Conservation (phyloP, 2,329 filamentous ascomycete genomes). For the Pseudocercospora cruenta region DNA sequence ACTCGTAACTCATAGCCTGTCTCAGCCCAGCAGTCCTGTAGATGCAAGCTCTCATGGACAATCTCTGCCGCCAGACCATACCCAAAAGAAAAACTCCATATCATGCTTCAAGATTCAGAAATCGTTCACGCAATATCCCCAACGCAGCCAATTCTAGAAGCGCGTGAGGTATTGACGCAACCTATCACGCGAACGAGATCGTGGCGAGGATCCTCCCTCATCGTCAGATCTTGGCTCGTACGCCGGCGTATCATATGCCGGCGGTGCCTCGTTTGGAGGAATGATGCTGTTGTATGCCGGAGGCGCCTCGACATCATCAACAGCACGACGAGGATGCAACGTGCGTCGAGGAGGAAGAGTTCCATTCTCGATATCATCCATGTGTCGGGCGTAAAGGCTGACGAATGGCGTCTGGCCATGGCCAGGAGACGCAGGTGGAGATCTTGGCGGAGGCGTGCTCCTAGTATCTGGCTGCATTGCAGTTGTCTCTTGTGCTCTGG, state of each 20-base stretch:
- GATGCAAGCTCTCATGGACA: background rate
- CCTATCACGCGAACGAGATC: background rate
- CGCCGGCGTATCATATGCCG: constrained; percentile 23
- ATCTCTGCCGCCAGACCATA: background rate
- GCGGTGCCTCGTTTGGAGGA: constrained; percentile 35
- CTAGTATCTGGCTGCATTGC: constrained; percentile 17
- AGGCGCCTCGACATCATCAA: constrained; percentile 34
- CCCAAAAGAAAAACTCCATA: background rate
- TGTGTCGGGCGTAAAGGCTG: constrained; percentile 36
- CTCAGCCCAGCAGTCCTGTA: background rate
- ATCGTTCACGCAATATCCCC: background rate
- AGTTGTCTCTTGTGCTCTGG: constrained; percentile 24
- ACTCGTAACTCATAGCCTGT: background rate
- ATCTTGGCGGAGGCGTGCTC: constrained; percentile 11
- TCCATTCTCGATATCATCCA: constrained; percentile 30
- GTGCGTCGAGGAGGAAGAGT: constrained; percentile 26
- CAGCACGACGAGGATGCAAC: constrained; percentile 31
- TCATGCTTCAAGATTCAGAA: background rate
- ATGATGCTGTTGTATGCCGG: constrained; percentile 37
- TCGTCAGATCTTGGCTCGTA: constrained; percentile 37
- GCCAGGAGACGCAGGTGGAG: constrained; percentile 2
- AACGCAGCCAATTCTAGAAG: constrained; percentile 4
- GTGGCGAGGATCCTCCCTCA: constrained; percentile 21
- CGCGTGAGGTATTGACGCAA: constrained; percentile 3
- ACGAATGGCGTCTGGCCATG: constrained; percentile 34